Conservation (phyloP, 1,284 basidiomycete genomes). For the Naganishia sp. region DNA sequence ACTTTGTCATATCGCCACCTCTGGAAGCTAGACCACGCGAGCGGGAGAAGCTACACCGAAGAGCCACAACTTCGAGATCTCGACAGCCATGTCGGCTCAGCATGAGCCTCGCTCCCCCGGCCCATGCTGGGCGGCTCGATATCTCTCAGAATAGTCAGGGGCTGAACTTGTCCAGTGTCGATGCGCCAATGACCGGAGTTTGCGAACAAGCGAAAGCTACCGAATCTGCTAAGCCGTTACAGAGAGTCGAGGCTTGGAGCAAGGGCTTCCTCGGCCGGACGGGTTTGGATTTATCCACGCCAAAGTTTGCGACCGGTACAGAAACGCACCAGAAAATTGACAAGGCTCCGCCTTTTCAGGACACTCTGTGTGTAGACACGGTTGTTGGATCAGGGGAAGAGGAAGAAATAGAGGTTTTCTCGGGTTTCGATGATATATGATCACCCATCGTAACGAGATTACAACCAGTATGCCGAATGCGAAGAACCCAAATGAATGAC, state of each 20-base stretch:
- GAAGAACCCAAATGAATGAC: neutral
- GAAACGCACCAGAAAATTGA: too few relatives aligned
- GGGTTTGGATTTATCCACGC: too few relatives aligned
- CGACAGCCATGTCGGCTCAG: conserved; percentile 12
- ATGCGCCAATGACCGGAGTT: neutral
- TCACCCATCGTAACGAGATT: neutral
- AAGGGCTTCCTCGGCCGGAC: too few relatives aligned
- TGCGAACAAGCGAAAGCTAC: neutral
- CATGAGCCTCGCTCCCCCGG: neutral
- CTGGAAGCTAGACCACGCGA: neutral
- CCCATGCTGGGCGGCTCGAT: neutral
- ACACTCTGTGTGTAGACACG: too few relatives aligned
- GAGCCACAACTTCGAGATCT: conserved; percentile 15
- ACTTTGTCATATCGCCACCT: conserved; percentile 7
- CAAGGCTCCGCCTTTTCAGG: too few relatives aligned
- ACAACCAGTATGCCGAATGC: conserved; percentile 12
- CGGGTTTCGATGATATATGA: conserved; percentile 18
- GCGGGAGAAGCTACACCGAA: conserved; percentile 7
- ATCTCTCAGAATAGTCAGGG: too few relatives aligned
- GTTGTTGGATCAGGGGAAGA: neutral
- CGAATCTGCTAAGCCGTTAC: too few relatives aligned
- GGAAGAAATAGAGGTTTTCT: conserved; percentile 20
- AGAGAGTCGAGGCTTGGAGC: too few relatives aligned
- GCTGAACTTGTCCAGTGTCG: too few relatives aligned
- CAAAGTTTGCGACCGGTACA: too few relatives aligned